Base-by-base conservation (phyloP, 495 filamentous ascomycete species). In the Oleoguttula mirabilis region DNA sequence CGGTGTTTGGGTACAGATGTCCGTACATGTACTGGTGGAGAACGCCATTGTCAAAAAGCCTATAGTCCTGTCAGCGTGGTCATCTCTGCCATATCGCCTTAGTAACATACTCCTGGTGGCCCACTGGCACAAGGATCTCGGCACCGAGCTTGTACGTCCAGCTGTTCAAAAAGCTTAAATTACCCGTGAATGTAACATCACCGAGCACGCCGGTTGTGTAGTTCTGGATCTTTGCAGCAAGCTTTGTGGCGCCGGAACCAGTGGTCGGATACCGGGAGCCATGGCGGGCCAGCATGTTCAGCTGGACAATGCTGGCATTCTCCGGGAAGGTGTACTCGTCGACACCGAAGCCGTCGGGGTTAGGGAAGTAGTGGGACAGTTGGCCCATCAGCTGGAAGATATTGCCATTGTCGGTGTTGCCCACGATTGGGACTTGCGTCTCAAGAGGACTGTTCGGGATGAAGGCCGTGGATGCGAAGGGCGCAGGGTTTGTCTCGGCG, bases 21-120 rank as follows among this genome's bases (percentile, higher is more conserved):
- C 65, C 71, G 43, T 81, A 81, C 55, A 76, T 67, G 50, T 77
- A 79, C 37, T 66, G 67, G 47, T 77, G 72, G 5, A 75, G 55
- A 0, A 72, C 60, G 41, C 70, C 70, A 23, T 60, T 65, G 32
- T 72, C 62, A 35, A 70, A 73, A 0, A 70, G 49, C 40, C 55
- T 58, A 30, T n/a, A n/a, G n/a, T n/a, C n/a, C n/a, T n/a, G 32
- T 39, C 19, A 33, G 35, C 15, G 30, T 5, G 14, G 14, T 4
- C 1, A 17, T 40, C 23, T 15, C 7, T 14, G 1, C 17, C 2
- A 8, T 3, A 6, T 39, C n/a, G 19, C n/a, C n/a, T n/a, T n/a
- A n/a, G n/a, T n/a, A 8, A 40, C 37, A 21, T 30, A 45, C 39
- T 72, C 63, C 33, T 69, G 69, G 16, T 66, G 66, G 2, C 70